Base-by-base conservation (phyloP, 352 stramenopile genomes). In the Phytophthora pluvialis region DNA sequence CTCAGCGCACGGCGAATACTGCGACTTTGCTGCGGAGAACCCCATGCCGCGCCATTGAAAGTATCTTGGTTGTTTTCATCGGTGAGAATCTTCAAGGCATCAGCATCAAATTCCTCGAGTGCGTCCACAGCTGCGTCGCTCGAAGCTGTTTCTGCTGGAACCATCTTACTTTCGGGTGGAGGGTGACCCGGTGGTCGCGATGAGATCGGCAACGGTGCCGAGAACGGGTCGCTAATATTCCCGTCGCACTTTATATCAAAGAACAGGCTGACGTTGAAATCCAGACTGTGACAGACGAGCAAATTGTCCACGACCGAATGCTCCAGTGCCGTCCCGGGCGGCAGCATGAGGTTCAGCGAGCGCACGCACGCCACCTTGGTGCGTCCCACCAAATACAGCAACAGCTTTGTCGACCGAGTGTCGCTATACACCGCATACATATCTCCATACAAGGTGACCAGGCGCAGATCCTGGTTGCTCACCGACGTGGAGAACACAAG, bases 261-360 rank as follows among this genome's bases (percentile, higher is more conserved):
- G 70, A 95, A 88, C 5, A 92, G 54, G 13, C 78, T 86, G 36
- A 94, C 87, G 35, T 84, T 89, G 55, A 91, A 94, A 56, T 91
- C 81, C 40, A 91, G 53, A 56, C 85, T 92, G 62, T 95, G 87
- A 60, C 81, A 93, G 5, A 91, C 83, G 5, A 95, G 78, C 45
- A 95, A 42, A 46, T 95, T 90, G 70, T 95, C 87, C 33, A 95
- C 81, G 5, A 93, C 83, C 4, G 87, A 95, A 60, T 81, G 90
- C 56, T 88, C 73, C 25, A 91, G 45, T 21, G 71, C 67, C 6
- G 82, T 88, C 13, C 77, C 76, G 0, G 77, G 71, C 0, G 86
- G 82, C 28, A 95, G 59, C 77, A 90, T 76, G 8, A 95, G 56
- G 40, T 91, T 82, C 7, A 94, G 64, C 36, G 87, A 91, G 10